A percentile compares a stretch with the other conserved stretches of the same genome.
These are phyloP conservation scores for Coemansia guatemalensis DNA, from an alignment of 192 early-diverging fungal genomes.

Conservation along the genomic window DNA sequence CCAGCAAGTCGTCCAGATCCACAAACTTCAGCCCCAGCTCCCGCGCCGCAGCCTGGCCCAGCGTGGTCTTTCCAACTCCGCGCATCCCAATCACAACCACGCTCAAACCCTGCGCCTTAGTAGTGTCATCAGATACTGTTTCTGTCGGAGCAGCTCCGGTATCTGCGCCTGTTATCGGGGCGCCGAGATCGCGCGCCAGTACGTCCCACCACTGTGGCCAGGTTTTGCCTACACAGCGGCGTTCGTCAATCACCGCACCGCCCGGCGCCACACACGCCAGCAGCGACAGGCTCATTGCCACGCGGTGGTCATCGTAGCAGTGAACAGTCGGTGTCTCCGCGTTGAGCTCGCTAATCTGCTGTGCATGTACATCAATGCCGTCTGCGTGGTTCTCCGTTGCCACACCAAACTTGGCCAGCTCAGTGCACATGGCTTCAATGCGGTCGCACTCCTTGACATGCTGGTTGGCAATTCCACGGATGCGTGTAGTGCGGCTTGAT, in stretches of 20 bases:
- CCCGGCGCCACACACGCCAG: conserved; percentile 73
- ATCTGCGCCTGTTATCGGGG: conserved; percentile 45
- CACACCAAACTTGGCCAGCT: conserved; percentile 90
- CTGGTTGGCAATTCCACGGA: conserved; percentile 96
- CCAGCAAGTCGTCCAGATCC: conserved; percentile 88
- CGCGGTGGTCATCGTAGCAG: conserved; percentile 97
- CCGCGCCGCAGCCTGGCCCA: conserved; percentile 73
- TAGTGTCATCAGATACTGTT: neutral
- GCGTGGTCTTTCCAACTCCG: conserved; percentile 93
- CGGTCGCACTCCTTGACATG: conserved; percentile 98
- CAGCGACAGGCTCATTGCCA: conserved; percentile 96
- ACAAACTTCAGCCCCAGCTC: conserved; percentile 72
- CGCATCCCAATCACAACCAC: conserved; percentile 99
- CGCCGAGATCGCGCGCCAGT: conserved; percentile 76
- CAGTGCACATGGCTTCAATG: conserved; percentile 93
- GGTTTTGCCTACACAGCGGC: conserved; percentile 98
- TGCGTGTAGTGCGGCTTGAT: conserved; percentile 64
- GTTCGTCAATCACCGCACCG: conserved; percentile 81
- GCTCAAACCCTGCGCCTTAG: conserved; percentile 21
- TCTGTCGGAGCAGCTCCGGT: conserved; percentile 10
- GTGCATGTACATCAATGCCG: conserved; percentile 86
- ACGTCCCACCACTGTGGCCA: conserved; percentile 99
- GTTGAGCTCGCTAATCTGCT: conserved; percentile 53
- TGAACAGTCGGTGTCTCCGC: conserved; percentile 63
- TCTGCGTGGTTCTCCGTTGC: conserved; percentile 77